A percentile compares a stretch with the other conserved stretches of the same genome.
phyloP scores from a whole-genome alignment of 305 asterid species.

The Fraxinus xanthoxyloides region DNA sequence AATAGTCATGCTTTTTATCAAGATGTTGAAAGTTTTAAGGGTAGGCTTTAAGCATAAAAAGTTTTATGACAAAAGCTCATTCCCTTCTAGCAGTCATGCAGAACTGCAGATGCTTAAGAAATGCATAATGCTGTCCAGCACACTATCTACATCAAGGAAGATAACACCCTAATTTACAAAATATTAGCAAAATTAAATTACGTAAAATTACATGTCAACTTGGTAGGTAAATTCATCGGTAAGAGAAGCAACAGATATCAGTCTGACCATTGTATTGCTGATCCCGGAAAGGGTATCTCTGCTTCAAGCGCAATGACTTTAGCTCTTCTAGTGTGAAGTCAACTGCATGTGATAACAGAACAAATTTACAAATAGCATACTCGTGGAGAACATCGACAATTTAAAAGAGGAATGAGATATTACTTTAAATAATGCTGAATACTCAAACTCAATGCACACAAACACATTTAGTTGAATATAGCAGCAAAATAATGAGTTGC shows the following conservation, averaged over 20 bases:
- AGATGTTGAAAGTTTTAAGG: not conserved
- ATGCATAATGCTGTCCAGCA: not conserved
- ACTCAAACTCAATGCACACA: not conserved
- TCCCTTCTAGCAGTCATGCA: not conserved
- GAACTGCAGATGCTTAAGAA: not conserved
- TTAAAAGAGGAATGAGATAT: not conserved
- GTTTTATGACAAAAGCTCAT: not conserved
- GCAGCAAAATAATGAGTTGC: not conserved
- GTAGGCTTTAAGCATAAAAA: not conserved
- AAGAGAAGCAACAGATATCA: slow-evolving; percentile 17
- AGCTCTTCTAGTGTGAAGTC: slow-evolving; percentile 78
- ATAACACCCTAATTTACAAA: not conserved
- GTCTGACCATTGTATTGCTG: slow-evolving; percentile 48
- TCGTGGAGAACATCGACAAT: not conserved
- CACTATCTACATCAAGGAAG: not conserved
- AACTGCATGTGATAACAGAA: slow-evolving; percentile 41
- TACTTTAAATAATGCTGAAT: not conserved
- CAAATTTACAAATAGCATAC: slow-evolving; percentile 1
- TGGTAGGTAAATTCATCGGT: slow-evolving; percentile 5
- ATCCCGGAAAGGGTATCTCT: slow-evolving; percentile 68
- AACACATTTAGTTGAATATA: not conserved
- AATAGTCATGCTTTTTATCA: not conserved
- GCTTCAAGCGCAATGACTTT: slow-evolving; percentile 62
- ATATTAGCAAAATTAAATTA: not conserved
- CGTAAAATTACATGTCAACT: not conserved